Evolutionary conservation across 768 basidiomycete species (phyloP), one percentile per base, ranked within the genome.

Genomic region (Macrolepiota dolichaula): DNA sequence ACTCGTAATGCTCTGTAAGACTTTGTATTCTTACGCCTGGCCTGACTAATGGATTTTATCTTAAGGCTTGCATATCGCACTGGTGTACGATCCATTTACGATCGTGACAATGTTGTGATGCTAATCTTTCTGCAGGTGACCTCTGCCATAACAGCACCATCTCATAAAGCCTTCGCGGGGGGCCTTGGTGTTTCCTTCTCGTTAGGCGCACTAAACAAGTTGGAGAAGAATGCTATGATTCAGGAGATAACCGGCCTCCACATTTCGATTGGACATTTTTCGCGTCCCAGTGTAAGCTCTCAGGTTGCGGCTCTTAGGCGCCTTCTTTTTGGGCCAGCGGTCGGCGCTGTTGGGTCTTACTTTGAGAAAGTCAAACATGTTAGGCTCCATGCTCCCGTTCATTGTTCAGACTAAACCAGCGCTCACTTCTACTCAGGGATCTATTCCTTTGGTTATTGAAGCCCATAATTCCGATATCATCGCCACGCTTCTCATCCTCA

Each of bases 391-490:
- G 62, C 12, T 46, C 12, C 42, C 38, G 15, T 17, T 13, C 38
- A 37, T n/a, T 15, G 27, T 13, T 32, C 27, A 24, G 57, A 4
- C 54, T 57, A 1, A 61, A 17, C 19, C 2, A 7, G 17, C 27
- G 19, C 42, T 44, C 17, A 44, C 19, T 44, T 44, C 17, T 37
- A 12, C 36, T 29, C 62, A 89, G 86, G 91, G 92, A 4, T 67
- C 78, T 37, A 78, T 94, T 22, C 88, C 91, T 2, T 76, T 97
- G 4, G 88, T 96, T 11, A 76, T 94, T 7, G 84, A 88, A 57
- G 86, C 84, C 1, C 77, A 88, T 64, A 92, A 79, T 66, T 93
- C 91, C 3, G 94, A 96, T 71, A 77, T 90, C 55, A 95, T 96
- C 63, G 91, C 89, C 1, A 85, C 88, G 0, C 72, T 96, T 36